Conservation (phyloP, 306 rosid genomes). For the Astragalus glycyphyllos region DNA sequence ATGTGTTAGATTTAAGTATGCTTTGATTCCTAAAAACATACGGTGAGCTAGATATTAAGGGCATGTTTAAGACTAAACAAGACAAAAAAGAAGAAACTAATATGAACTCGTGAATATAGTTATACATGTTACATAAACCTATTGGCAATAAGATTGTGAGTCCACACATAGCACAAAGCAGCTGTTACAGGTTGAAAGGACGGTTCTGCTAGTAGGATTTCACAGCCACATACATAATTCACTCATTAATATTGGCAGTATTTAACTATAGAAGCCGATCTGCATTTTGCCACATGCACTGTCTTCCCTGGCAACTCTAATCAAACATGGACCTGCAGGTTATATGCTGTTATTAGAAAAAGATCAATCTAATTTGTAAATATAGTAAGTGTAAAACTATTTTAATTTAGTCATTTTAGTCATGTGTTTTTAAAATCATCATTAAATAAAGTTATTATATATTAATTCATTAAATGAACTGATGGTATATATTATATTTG, state of each 20-base stretch:
- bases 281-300: not conserved
- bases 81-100: not conserved
- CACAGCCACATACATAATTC: conserved; percentile 30
- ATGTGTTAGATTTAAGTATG: too few species aligned
- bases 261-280: not conserved
- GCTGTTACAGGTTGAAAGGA: not conserved
- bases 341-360: not conserved
- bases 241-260: conserved; percentile 21
- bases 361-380: too few species aligned
- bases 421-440: too few species aligned
- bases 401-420: too few species aligned
- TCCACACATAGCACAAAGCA: not conserved
- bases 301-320: not conserved
- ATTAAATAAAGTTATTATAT: too few species aligned
- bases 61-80: too few species aligned
- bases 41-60: too few species aligned
- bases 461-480: too few species aligned
- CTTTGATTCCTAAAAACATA: too few species aligned
- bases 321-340: not conserved
- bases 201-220: not conserved
- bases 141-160: conserved; percentile 3
- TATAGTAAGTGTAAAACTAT: too few species aligned
- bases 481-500: too few species aligned
- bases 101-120: not conserved
- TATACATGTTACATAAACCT: conserved; percentile 1